Evolutionary conservation across 2,329 filamentous ascomycete genomes (phyloP).

Genomic region (Fusarium nodosum): DNA sequence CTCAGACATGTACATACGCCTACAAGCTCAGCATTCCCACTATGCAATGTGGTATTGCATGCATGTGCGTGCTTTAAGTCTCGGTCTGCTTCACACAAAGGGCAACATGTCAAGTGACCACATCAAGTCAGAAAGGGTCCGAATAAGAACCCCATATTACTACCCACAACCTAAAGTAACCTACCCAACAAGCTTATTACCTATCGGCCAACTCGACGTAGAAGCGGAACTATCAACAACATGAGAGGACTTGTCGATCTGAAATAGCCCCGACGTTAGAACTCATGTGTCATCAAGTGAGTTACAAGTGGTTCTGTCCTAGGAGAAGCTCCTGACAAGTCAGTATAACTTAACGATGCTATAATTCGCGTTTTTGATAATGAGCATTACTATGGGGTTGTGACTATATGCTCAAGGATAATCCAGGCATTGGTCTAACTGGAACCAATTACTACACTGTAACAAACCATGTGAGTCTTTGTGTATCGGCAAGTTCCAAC

Average conservation of each 20-base stretch:
- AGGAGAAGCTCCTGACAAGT: background rate
- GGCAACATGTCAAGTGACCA: conserved; percentile 25
- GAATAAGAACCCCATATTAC: background rate
- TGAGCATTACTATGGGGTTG: no score
- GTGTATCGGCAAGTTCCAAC: background rate
- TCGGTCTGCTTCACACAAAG: background rate
- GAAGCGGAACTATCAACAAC: background rate
- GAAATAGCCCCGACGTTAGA: background rate
- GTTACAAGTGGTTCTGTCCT: background rate
- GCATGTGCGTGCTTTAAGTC: background rate
- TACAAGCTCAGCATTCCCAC: background rate
- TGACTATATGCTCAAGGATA: background rate
- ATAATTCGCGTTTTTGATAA: no score
- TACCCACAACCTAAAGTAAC: background rate
- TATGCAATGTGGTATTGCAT: conserved; percentile 18
- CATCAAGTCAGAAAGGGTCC: background rate
- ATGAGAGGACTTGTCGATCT: background rate
- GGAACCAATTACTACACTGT: background rate
- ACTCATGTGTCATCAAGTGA: background rate
- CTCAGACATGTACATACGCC: background rate
- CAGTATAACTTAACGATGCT: background rate
- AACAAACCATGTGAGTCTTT: background rate
- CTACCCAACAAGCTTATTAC: conserved; percentile 7
- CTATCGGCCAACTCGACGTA: background rate
- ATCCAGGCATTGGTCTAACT: background rate